Conservation (phyloP, 257 asterid species). For the Salvia rosmarinus region DNA sequence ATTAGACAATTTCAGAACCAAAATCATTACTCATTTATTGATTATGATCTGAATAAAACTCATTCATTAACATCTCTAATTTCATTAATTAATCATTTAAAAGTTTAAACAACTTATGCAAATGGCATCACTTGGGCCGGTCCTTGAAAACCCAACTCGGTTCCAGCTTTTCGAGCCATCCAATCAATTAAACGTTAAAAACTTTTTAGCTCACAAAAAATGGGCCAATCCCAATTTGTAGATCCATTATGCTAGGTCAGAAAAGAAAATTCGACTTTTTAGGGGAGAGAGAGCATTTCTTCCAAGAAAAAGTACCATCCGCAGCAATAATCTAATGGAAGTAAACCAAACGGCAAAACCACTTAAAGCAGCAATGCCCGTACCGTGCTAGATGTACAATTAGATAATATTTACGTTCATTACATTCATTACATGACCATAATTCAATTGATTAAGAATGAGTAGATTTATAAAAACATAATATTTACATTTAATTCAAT, state of each 20-base stretch:
- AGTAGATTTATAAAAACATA: too few relatives aligned
- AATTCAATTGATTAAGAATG: too few relatives aligned
- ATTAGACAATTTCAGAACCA: too few relatives aligned
- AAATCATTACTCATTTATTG: too few relatives aligned
- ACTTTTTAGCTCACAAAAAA: not conserved
- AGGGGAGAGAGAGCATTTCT: not conserved
- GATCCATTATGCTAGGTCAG: not conserved
- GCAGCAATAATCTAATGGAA: not conserved
- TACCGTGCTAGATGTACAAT: not conserved
- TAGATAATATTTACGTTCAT: too few relatives aligned
- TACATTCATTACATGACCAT: too few relatives aligned
- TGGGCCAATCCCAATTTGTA: conserved; percentile 6
- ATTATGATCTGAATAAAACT: too few relatives aligned
- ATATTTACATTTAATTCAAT: too few relatives aligned
- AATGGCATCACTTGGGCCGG: conserved; percentile 17
- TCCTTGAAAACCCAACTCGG: not conserved
- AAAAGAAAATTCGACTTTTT: not conserved
- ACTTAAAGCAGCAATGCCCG: not conserved
- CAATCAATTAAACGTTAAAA: not conserved
- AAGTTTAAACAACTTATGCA: not conserved
- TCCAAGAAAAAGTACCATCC: not conserved
- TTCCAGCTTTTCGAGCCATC: not conserved
- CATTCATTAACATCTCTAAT: too few relatives aligned
- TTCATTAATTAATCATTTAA: not conserved
- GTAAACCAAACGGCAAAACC: not conserved